Base-by-base conservation (phyloP, 306 rosid species). In the Casuarina glauca region DNA sequence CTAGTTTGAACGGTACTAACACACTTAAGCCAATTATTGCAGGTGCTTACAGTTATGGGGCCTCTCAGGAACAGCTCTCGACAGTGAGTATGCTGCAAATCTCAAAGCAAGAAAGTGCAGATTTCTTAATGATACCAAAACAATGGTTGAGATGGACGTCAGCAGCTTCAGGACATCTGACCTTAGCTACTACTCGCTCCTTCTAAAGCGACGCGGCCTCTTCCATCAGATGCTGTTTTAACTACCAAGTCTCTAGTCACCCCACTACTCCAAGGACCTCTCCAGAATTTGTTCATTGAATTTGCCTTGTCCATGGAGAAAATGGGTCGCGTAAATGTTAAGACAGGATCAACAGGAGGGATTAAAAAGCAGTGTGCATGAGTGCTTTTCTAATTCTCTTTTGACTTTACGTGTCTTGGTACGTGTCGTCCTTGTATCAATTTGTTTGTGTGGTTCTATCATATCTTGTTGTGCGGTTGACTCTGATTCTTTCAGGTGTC, bases 111-210 rank as follows among this genome's bases (percentile, higher is more conserved):
- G 79, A 8, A 95, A 95, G 81, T 95, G 98, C 84, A 85, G 54
- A 78, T 88, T 62, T 73, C 79, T 73, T 16, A 89, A 50, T 57
- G 96, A 85, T 58, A 92, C 82, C 61, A 87, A 79, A 26, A 84
- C 92, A 60, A 38, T 13, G 1, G 90, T 92, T 35, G 97, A 90
- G 84, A 90, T 95, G 97, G 98, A 95, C 82, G 97, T 97, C 0
- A 97, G 97, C 51, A 95, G 98, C 57, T 84, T 75, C 80, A 83
- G 86, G 32, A 87, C 98, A 72, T 95, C 92, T 80, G 98, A 95
- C 77, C 92, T 90, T 5, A 57, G 87, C 76, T 95, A 95, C 85
- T 95, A 84, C 82, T 36, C 69, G 0, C 86, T 38, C 1, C 81
- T 95, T 3, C 70, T 89, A 13, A 92, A 95, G 83, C 74, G 98